Conservation (phyloP, 164 flowering plant genomes). For the Dillenia turbinata region DNA sequence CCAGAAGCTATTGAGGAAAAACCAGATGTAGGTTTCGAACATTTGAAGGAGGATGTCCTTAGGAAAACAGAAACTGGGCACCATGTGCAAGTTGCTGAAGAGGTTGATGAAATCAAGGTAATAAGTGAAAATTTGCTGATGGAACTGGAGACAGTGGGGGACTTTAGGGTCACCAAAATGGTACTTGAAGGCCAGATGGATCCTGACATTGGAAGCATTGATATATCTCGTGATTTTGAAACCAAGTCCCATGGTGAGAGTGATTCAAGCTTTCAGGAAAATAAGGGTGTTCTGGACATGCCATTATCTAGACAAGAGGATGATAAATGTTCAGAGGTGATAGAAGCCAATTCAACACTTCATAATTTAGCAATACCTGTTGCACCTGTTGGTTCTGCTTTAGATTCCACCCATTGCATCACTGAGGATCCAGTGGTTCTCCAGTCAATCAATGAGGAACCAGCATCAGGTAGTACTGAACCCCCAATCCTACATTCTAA, state of each 20-base stretch:
- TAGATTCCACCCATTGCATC: too few species aligned
- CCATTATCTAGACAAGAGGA: background rate
- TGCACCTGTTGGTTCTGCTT: too few species aligned
- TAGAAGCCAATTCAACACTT: background rate
- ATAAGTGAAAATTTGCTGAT: conserved; percentile 55
- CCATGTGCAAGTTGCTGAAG: conserved; percentile 19
- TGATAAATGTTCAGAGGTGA: conserved; percentile 2
- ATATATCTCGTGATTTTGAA: conserved; percentile 14
- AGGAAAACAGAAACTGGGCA: conserved; percentile 12
- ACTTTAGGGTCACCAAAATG: conserved; percentile 45
- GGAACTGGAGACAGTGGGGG: conserved; percentile 71
- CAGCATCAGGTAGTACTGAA: too few species aligned
- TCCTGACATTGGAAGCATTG: conserved; percentile 2
- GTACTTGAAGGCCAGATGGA: conserved; percentile 7
- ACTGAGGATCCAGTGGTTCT: too few species aligned
- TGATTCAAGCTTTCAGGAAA: conserved; percentile 9
- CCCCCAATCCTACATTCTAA: too few species aligned
- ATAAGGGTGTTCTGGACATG: conserved; percentile 5
- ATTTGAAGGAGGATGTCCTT: conserved; percentile 5
- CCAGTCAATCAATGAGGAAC: too few species aligned
- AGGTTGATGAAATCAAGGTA: conserved; percentile 42
- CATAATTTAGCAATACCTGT: too few species aligned
- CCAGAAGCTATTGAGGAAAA: conserved; percentile 14
- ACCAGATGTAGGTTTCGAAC: background rate
- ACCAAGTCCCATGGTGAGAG: conserved; percentile 7